Base-by-base conservation (phyloP, 2,329 filamentous ascomycete species). In the Verticillium alfalfae region DNA sequence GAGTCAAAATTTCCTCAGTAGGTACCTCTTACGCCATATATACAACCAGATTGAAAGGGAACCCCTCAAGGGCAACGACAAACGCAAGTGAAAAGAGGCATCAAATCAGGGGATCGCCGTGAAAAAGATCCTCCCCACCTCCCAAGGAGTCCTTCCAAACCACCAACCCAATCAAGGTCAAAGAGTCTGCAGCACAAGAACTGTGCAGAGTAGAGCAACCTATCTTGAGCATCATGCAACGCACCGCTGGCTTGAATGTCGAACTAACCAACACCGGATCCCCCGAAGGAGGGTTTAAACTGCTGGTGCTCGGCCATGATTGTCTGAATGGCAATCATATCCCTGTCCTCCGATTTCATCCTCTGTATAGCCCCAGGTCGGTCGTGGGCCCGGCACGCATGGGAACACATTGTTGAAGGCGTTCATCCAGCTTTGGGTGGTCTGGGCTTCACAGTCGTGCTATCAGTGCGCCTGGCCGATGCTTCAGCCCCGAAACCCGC, bases 401-500 rank as follows among this genome's bases (percentile, higher is more conserved):
- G 26, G 26, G 26, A 31, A 90, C 64, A 86, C 85, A 63, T 86
- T 84, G 77, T 93, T 96, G 63, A 92, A 92, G 63, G 86, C 84
- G 77, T 93, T 96, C 63, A 61, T 92, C 93, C 62, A 95, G 86
- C 26, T 31, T 31, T 5, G 15, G 93, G 93, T 60, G 93, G 93
- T 81, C 97, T 97, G 13, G 93, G 92, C 81, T 95, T 94, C 45
- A 89, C 93, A 45, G 83, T 87, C 37, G 84, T 84, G 38, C 86
- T 64, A 63, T 68, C 68, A 59, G 66, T 66, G 58, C 70, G 68
- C 58, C 70, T 67, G 22, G 66, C 65, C 22, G 45, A 52, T 31
- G 26, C 26, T 31, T 31, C 26, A 31, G 26, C 26, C 26, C 26
- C 26, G 5, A 31, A 31, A 31, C 26, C 26, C 26, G 26, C 26